Conservation (phyloP, 139 green algal species). For the Micractinium sp. region DNA sequence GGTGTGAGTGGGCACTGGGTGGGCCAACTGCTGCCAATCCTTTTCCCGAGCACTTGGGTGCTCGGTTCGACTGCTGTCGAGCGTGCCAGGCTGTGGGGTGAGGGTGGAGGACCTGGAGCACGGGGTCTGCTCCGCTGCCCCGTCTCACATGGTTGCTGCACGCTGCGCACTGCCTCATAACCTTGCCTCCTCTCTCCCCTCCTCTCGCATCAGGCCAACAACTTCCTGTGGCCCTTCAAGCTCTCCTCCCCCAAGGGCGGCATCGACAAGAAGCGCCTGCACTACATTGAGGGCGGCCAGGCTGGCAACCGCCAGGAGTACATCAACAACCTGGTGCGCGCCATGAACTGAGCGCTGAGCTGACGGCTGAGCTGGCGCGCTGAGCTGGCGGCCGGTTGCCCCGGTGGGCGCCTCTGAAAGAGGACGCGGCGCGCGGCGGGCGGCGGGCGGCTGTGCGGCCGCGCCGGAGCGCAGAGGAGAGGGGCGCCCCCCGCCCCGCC, state of each 20-base stretch:
- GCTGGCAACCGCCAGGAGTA: conserved; percentile 95
- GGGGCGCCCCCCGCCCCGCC: not conserved
- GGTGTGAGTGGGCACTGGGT: no score
- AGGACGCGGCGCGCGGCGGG: not conserved
- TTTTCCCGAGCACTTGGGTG: no score
- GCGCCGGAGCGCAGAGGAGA: not conserved
- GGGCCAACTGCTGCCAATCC: no score
- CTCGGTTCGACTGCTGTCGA: no score
- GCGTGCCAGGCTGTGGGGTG: no score
- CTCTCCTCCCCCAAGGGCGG: conserved; percentile 82
- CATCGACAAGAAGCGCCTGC: conserved; percentile 93
- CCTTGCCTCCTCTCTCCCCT: not conserved
- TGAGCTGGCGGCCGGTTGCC: not conserved
- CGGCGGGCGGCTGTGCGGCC: not conserved
- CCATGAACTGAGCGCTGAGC: conserved; percentile 38
- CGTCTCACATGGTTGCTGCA: no score
- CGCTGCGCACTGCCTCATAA: not conserved
- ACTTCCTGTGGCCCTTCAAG: conserved; percentile 99
- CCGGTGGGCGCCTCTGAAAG: not conserved
- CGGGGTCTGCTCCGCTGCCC: no score
- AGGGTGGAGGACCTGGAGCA: no score
- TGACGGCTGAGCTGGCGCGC: no score
- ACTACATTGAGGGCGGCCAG: conserved; percentile 97
- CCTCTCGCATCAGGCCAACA: conserved; percentile 66
- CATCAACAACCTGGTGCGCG: conserved; percentile 96